These are phyloP conservation scores for Rubia tinctorum DNA, from an alignment of 305 asterid genomes.

Conservation along the genomic window DNA sequence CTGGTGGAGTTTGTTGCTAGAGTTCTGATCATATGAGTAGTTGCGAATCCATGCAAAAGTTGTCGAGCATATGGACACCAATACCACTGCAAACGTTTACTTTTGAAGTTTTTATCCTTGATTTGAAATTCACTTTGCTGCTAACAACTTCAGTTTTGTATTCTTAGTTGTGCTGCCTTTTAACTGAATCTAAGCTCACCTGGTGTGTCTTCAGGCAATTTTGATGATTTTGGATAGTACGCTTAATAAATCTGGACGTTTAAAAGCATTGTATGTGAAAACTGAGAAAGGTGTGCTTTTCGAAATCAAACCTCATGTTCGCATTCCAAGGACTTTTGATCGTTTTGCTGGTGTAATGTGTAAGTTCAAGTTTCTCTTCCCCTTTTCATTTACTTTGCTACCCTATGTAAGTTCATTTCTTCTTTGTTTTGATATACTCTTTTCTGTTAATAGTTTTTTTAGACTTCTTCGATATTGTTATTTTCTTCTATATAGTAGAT, in stretches of 20 bases:
- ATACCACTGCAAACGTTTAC: no score
- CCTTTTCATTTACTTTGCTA: not conserved
- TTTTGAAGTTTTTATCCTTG: not conserved
- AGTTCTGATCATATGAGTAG: not conserved
- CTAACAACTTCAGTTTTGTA: not conserved
- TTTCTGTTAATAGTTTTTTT: not conserved
- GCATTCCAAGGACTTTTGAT: constrained; percentile 89
- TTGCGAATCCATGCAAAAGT: not conserved
- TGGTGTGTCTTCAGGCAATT: constrained; percentile 52
- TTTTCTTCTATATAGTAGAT: not conserved
- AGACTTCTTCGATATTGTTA: not conserved
- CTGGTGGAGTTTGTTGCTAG: no score
- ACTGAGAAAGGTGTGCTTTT: constrained; percentile 77
- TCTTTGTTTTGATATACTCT: not conserved
- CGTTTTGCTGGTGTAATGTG: constrained; percentile 90
- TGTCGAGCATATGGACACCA: not conserved
- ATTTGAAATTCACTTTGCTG: not conserved
- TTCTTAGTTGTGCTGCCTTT: not conserved
- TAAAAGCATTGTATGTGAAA: constrained; percentile 81
- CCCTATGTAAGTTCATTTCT: not conserved
- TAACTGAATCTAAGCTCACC: not conserved
- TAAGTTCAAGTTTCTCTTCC: constrained; percentile 33
- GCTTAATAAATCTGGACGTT: constrained; percentile 70
- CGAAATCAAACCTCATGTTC: constrained; percentile 80
- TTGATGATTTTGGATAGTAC: constrained; percentile 78